A percentile compares a stretch with the other conserved stretches of the same genome.
phyloP scores from a whole-genome alignment of 2,329 filamentous ascomycete genomes.

The Talaromyces sp. region DNA sequence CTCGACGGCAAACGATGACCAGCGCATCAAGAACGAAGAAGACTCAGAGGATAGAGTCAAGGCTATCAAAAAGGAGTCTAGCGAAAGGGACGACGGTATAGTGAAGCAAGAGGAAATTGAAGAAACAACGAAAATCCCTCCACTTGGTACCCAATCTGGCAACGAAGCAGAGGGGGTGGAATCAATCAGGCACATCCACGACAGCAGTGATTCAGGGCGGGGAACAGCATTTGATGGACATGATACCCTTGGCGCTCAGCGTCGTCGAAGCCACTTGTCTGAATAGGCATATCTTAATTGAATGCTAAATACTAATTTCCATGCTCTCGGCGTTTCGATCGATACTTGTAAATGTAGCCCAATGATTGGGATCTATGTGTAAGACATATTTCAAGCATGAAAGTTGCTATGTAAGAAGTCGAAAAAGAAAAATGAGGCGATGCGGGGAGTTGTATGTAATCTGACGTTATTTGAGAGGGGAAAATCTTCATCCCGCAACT shows the following conservation, averaged over 20 bases:
- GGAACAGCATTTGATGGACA: conserved; percentile 51
- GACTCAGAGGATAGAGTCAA: neutral
- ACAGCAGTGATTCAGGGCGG: conserved; percentile 43
- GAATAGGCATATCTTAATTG: neutral
- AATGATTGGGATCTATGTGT: neutral
- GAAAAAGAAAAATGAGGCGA: neutral
- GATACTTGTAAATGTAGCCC: neutral
- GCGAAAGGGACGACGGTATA: conserved; percentile 17
- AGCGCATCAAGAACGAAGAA: conserved; percentile 23
- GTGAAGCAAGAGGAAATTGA: conserved; percentile 33
- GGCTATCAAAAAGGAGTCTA: conserved; percentile 11
- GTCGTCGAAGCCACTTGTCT: conserved; percentile 30
- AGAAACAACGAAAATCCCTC: conserved; percentile 21
- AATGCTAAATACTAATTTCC: neutral
- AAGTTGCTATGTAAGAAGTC: neutral
- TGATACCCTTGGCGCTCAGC: conserved; percentile 30
- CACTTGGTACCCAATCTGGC: conserved; percentile 18
- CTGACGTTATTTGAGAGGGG: neutral
- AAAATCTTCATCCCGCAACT: conserved; percentile 7
- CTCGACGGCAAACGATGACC: conserved; percentile 24
- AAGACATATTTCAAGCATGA: neutral
- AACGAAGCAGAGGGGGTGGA: conserved; percentile 21
- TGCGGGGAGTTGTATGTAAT: conserved; percentile 1
- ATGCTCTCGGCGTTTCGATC: too few relatives aligned
- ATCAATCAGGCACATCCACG: conserved; percentile 16